Conservation (phyloP, 2,329 filamentous ascomycete species). For the Phaeosphaeriaceae sp. region DNA sequence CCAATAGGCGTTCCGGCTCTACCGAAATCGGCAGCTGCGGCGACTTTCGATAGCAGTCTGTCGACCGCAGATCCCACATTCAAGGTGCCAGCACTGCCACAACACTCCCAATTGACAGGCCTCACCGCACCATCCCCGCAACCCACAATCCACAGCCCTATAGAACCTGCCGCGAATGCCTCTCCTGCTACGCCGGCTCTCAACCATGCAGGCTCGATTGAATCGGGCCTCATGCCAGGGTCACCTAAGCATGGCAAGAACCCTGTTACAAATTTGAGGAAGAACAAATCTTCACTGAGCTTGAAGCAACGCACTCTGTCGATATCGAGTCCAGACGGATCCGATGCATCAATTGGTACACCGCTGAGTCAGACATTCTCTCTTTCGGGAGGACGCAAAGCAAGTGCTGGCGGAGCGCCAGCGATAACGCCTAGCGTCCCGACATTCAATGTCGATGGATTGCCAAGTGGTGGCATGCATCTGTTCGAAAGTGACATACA, state of each 20-base stretch:
- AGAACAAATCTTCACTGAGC: slow-evolving; percentile 66
- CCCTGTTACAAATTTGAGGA: slow-evolving; percentile 48
- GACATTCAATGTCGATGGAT: slow-evolving; percentile 65
- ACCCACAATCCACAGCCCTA: slow-evolving; percentile 48
- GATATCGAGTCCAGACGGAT: slow-evolving; percentile 64
- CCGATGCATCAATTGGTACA: slow-evolving; percentile 75
- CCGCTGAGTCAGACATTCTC: slow-evolving; percentile 75
- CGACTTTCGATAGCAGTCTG: slow-evolving; percentile 36
- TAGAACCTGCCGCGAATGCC: slow-evolving; percentile 51
- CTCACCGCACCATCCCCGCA: slow-evolving; percentile 43
- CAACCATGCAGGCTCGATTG: slow-evolving; percentile 53
- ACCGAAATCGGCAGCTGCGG: slow-evolving; percentile 46
- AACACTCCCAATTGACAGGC: slow-evolving; percentile 29
- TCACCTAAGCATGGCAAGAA: slow-evolving; percentile 45
- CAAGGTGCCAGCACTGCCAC: slow-evolving; percentile 43
- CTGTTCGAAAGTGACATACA: slow-evolving; percentile 87
- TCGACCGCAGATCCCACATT: slow-evolving; percentile 36
- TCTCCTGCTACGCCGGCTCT: slow-evolving; percentile 48
- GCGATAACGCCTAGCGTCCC: slow-evolving; percentile 72
- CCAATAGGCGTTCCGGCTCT: slow-evolving; percentile 40
- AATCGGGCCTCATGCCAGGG: slow-evolving; percentile 48
- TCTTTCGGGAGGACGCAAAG: slow-evolving; percentile 52
- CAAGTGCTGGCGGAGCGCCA: slow-evolving; percentile 68
- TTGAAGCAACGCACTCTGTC: slow-evolving; percentile 79
- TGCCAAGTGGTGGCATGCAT: slow-evolving; percentile 73